A percentile compares a stretch with the other conserved stretches of the same genome.
phyloP scores from a whole-genome alignment of 805 yeast species.

The Monosporozyma siamensis region DNA sequence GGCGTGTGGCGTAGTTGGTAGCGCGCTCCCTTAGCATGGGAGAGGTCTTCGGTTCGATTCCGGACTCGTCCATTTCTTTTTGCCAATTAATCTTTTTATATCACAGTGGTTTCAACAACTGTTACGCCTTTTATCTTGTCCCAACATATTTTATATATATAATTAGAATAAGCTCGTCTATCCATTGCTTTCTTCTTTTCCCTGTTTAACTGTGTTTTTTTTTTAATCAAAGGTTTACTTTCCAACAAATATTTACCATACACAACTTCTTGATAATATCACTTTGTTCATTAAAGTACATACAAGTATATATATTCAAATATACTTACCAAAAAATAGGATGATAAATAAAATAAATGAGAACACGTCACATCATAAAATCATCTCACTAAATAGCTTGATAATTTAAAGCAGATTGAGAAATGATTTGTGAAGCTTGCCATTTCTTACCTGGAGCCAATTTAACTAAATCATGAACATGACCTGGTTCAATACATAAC shows the following conservation, averaged over 20 bases:
- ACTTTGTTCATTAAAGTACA: neutral
- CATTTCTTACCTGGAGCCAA: conserved; percentile 68
- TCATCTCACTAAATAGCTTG: conserved; percentile 37
- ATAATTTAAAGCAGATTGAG: conserved; percentile 50
- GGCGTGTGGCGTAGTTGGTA: conserved; percentile 81
- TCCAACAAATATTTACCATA: too few species aligned
- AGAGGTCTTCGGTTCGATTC: conserved; percentile 76
- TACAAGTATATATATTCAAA: neutral
- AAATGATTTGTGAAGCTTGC: conserved; percentile 57
- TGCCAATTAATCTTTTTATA: too few species aligned
- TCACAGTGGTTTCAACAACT: too few species aligned
- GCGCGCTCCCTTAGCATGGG: conserved; percentile 77
- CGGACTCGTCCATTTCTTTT: conserved; percentile 54
- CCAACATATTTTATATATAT: too few species aligned
- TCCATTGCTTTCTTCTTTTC: too few species aligned
- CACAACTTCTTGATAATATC: too few species aligned
- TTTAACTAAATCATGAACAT: conserved; percentile 57
- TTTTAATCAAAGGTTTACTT: too few species aligned
- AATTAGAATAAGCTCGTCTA: too few species aligned
- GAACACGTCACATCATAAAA: too few species aligned
- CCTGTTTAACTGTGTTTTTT: too few species aligned
- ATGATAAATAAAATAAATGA: too few species aligned
- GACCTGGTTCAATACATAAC: conserved; percentile 95
- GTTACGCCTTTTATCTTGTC: too few species aligned
- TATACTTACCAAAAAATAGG: neutral